Percentiles rank a stretch among this genome's conserved stretches.
These are phyloP conservation scores for Rubroboletus satanas DNA, from an alignment of 768 basidiomycete genomes.

Conservation along the genomic window DNA sequence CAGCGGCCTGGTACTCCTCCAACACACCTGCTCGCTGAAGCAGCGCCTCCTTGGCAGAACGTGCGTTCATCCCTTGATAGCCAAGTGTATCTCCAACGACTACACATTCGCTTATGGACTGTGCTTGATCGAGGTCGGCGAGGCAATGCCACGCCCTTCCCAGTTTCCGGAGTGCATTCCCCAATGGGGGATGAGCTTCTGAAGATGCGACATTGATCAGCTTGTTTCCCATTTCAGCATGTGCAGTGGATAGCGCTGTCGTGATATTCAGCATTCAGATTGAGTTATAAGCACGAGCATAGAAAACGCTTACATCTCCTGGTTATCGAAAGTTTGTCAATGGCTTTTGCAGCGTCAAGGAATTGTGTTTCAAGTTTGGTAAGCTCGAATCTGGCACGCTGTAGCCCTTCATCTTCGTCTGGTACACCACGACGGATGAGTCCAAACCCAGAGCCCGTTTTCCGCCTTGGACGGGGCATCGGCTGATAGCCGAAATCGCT, in stretches of 20 bases:
- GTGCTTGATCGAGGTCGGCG: conserved; percentile 85
- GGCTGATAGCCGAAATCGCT: conserved; percentile 97
- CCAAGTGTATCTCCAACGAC: conserved; percentile 94
- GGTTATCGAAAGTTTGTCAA: conserved; percentile 79
- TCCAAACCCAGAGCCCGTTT: conserved; percentile 68
- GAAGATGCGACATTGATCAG: conserved; percentile 84
- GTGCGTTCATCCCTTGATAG: conserved; percentile 96
- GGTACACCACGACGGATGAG: conserved; percentile 77
- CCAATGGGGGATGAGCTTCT: conserved; percentile 82
- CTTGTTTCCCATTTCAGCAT: conserved; percentile 92
- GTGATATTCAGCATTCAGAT: not conserved
- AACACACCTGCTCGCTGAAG: conserved; percentile 85
- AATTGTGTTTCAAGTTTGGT: conserved; percentile 91
- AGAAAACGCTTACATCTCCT: conserved; percentile 59
- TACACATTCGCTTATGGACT: conserved; percentile 92
- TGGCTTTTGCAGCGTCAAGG: conserved; percentile 86
- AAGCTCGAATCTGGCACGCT: conserved; percentile 84
- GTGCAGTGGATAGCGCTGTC: conserved; percentile 70
- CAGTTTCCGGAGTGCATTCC: conserved; percentile 77
- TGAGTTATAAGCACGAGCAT: not conserved
- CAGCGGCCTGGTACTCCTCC: conserved; percentile 92
- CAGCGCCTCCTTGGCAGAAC: conserved; percentile 92
- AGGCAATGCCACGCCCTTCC: conserved; percentile 85
- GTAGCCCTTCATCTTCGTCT: conserved; percentile 93
- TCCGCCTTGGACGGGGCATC: conserved; percentile 69